Base-by-base conservation (phyloP, 495 filamentous ascomycete species). In the Wilcoxina mikolae region DNA sequence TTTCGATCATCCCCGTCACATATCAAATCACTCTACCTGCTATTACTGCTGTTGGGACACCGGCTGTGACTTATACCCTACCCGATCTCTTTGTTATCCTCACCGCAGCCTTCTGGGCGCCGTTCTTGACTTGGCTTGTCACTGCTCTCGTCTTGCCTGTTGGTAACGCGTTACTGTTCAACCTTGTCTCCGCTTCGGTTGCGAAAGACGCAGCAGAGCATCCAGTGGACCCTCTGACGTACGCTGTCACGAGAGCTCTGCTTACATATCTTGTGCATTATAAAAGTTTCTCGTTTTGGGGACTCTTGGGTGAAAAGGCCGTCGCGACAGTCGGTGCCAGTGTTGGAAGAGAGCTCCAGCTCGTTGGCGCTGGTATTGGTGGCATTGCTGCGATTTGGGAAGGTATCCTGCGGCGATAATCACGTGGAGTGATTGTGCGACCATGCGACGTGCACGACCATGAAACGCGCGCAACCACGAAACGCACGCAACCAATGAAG, bases 11-110 rank as follows among this genome's bases (percentile, higher is more conserved):
- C 15, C 81, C 85, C 1, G 71, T 83, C 65, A 72, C 76, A 48
- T 83, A 83, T 67, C 72, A 84, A 26, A 79, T 83, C 67, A 83
- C 77, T 50, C 70, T 85, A 54, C 84, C 84, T 9, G 74, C 78
- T 11, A 64, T 85, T 9, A 57, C 70, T 0, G 61, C 78, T 22
- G 60, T 85, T n/a, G 67, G 68, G 38, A 76, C 69, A 4, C 51
- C 60, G 2, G 68, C 73, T 20, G 67, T 73, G 26, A 61, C 74
- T 4, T 70, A 95, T 54, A 74, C 76, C 55, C 62, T 88, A 26
- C 89, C 90, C 0, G 87, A 98, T 64, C 67, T 94, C 48, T 94
- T 93, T 61, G 68, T 80, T 1, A 68, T 95, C n/a, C 66, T 95
- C 7, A 86, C 82, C 2, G 64, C 74, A 25, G 72, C 71, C 0